These are phyloP conservation scores for Arachis stenosperma DNA, from an alignment of 306 rosid genomes.

Conservation along the genomic window DNA sequence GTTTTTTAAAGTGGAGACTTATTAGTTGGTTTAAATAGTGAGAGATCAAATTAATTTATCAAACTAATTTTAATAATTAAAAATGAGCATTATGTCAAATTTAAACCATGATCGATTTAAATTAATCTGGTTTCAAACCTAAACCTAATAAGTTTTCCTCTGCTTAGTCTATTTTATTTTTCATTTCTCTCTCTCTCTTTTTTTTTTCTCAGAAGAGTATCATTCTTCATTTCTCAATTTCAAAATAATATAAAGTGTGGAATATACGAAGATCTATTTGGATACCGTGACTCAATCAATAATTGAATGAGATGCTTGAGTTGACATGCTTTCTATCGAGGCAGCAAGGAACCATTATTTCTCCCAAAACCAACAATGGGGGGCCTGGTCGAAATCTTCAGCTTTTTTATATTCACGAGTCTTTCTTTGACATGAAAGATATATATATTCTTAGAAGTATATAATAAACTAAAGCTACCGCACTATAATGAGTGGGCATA, in stretches of 20 bases:
- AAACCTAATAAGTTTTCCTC: no score
- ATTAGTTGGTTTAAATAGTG: no score
- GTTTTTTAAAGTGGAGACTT: no score
- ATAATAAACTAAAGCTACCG: conserved; percentile 11
- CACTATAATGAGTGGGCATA: conserved; percentile 13
- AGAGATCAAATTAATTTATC: no score
- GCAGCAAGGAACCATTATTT: background rate
- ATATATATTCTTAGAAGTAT: background rate
- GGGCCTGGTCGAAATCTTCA: background rate
- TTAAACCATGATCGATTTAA: no score
- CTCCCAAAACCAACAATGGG: background rate
- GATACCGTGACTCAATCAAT: background rate
- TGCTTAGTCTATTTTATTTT: no score
- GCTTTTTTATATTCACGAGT: background rate
- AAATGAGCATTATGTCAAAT: no score
- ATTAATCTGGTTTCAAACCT: no score
- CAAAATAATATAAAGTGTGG: background rate
- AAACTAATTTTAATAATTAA: no score
- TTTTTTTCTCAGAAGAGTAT: no score
- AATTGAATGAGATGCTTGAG: background rate
- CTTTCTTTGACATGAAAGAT: background rate
- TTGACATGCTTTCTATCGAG: background rate
- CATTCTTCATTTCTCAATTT: no score
- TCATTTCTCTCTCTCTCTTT: no score
- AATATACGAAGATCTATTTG: background rate